Percentiles rank a stretch among this genome's conserved stretches.
phyloP scores from a whole-genome alignment of 345 rosid genomes.

The Populus nigra region DNA sequence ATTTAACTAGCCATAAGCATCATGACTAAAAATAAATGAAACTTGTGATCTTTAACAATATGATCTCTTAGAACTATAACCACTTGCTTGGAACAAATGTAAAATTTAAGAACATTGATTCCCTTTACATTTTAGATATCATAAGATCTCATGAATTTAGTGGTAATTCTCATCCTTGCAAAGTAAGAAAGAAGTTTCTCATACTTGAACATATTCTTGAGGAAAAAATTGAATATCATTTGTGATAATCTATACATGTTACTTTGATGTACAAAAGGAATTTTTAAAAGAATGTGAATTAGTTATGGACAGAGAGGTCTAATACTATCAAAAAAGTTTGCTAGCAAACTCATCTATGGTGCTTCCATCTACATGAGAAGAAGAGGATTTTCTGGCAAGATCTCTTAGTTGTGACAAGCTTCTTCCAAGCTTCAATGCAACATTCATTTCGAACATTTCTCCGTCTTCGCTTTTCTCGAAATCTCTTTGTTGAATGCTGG shows the following conservation, averaged over 20 bases:
- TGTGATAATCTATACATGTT: not conserved
- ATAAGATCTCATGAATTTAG: too few species aligned
- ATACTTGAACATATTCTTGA: not conserved
- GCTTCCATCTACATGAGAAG: constrained; percentile 9
- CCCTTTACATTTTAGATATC: not conserved
- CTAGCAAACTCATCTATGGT: constrained; percentile 41
- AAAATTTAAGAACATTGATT: not conserved
- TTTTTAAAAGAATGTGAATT: not conserved
- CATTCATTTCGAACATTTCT: constrained; percentile 36
- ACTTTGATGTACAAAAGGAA: not conserved
- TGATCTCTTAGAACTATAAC: not conserved
- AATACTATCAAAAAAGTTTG: constrained; percentile 34
- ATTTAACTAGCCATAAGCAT: not conserved
- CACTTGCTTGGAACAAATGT: not conserved
- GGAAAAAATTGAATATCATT: not conserved
- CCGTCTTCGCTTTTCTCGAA: constrained; percentile 35
- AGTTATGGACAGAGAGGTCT: not conserved
- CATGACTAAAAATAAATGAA: not conserved
- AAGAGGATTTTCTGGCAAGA: constrained; percentile 30
- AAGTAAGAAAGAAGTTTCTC: not conserved
- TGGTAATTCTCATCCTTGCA: not conserved
- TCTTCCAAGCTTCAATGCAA: constrained; percentile 50
- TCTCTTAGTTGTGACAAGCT: constrained; percentile 46
- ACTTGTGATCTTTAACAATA: not conserved
- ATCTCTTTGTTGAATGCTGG: constrained; percentile 21